These are phyloP conservation scores for Phytophthora pisi DNA, from an alignment of 352 stramenopile species.

Conservation along the genomic window DNA sequence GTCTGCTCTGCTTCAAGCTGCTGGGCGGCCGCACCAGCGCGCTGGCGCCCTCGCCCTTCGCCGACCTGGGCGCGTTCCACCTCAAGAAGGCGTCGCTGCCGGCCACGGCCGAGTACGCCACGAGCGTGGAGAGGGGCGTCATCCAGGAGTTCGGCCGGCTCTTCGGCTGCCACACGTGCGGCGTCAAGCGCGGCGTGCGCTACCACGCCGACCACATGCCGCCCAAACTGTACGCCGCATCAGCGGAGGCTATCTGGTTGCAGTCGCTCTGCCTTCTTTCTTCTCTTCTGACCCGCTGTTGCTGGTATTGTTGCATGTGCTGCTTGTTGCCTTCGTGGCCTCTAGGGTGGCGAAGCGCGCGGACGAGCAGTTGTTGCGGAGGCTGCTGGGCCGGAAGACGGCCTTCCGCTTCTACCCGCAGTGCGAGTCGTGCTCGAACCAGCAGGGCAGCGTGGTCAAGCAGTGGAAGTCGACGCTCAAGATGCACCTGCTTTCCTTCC, in stretches of 20 bases:
- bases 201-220: conserved; percentile 89
- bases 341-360: conserved; percentile 62
- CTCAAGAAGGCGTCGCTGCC: conserved; percentile 76
- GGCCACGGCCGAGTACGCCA: conserved; percentile 77
- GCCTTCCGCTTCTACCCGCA: conserved; percentile 86
- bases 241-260: not conserved
- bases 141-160: conserved; percentile 83
- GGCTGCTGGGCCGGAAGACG: conserved; percentile 53
- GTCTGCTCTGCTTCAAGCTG: conserved; percentile 76
- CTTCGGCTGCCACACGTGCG: conserved; percentile 86
- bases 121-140: conserved; percentile 58
- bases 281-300: too few relatives aligned
- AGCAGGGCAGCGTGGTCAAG: conserved; percentile 69
- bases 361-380: conserved; percentile 50
- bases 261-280: not conserved
- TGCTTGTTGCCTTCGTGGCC: too few relatives aligned
- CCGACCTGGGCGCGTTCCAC: conserved; percentile 81
- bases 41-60: conserved; percentile 77
- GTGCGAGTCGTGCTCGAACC: conserved; percentile 84
- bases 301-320: too few relatives aligned
- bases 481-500: conserved; percentile 64
- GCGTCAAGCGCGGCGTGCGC: conserved; percentile 60
- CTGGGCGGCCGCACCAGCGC: conserved; percentile 73
- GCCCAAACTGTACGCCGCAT: conserved; percentile 67
- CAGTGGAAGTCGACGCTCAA: conserved; percentile 68